phyloP scores from a whole-genome alignment of 495 filamentous ascomycete species.

The Aspergillus mulundensis region DNA sequence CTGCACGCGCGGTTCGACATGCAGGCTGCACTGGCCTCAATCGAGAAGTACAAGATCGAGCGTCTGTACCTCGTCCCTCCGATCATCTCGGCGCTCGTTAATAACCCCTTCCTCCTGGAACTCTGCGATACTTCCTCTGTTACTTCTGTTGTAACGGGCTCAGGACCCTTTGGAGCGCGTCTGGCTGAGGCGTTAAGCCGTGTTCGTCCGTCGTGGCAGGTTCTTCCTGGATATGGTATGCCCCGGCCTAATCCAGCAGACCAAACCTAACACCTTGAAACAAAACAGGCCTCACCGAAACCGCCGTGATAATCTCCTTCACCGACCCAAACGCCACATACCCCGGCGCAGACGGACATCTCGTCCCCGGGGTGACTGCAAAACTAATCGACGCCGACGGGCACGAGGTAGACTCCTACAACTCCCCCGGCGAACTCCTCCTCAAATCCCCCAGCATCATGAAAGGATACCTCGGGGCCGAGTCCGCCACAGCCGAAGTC shows the following conservation, averaged over 20 bases:
- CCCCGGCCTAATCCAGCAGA: background rate
- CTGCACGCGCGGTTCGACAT: background rate
- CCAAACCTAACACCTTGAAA: too few species aligned
- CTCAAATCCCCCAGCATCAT: conserved; percentile 58
- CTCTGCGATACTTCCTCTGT: background rate
- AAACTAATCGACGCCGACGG: conserved; percentile 35
- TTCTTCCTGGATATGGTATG: background rate
- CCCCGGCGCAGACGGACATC: background rate
- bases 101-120: background rate
- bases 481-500: conserved; percentile 43
- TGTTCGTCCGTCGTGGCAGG: background rate
- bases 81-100: background rate
- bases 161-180: background rate
- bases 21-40: background rate
- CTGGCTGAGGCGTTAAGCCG: background rate
- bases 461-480: conserved; percentile 48
- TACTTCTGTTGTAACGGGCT: background rate
- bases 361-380: background rate
- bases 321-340: background rate
- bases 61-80: background rate
- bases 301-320: background rate
- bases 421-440: conserved; percentile 51
- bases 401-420: conserved; percentile 30
- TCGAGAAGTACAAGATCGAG: background rate
- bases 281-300: background rate